Base-by-base conservation (phyloP, 345 rosid genomes). In the Brassica carinata region DNA sequence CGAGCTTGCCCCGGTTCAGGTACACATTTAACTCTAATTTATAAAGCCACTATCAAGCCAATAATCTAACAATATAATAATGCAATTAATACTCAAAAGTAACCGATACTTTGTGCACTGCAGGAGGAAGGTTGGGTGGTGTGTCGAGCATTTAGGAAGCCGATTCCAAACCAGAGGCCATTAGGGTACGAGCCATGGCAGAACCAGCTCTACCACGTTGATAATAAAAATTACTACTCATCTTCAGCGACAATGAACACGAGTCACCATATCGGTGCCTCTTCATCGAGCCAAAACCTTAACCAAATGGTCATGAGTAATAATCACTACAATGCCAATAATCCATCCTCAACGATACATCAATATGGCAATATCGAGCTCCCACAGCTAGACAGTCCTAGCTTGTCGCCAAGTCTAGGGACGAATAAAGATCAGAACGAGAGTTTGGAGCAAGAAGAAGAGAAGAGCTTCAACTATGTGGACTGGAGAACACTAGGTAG, bases 71-170 rank as follows among this genome's bases (percentile, higher is more conserved):
- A 51, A 51, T n/a, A 51, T 51, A 51, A n/a, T 14, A 51, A n/a
- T 51, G 17, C 18, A 51, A 40, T 40, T 40, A 40, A n/a, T 51
- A 51, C 55, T 13, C 55, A 40, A 29, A 29, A 40, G 48, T 9
- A 40, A 40, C 48, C 48, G 48, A 40, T 40, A 9, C 48, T 40
- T 64, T 71, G 55, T 71, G 61, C 68, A 59, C 38, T 67, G 26
- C 36, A 95, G 98, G 99, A 95, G 77, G 97, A 93, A 85, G 99
- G 97, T 61, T 95, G 99, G 99, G 99, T 91, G 51, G 99, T 95
- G 2, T 95, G 99, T 83, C 73, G 96, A 75, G 99, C 98, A 79
- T 95, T 95, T 81, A 87, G 82, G 85, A 95, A 95, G 87, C 97
- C 99, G 1, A 80, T 17, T 31, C 92, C 98, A 40, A 93, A 85